Evolutionary conservation across 129 eudicot species (phyloP).

Genomic region (Cynara cardunculus): DNA sequence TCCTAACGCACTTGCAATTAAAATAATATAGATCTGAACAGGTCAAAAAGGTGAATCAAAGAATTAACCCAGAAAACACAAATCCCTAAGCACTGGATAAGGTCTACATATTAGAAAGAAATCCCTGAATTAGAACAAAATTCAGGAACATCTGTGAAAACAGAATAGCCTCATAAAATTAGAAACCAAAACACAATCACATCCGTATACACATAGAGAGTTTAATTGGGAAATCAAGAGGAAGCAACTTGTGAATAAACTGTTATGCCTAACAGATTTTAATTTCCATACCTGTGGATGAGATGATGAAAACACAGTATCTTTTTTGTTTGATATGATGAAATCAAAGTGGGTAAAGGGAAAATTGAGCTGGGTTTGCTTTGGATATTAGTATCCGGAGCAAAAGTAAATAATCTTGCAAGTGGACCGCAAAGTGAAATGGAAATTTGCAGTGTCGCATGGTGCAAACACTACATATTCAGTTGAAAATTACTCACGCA

Average conservation of each 20-base stretch:
- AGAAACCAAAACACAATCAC: background rate
- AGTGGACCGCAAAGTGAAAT: background rate
- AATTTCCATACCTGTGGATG: background rate
- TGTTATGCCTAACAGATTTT: too few species aligned
- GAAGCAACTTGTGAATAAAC: too few species aligned
- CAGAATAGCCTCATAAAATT: background rate
- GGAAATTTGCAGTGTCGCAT: background rate
- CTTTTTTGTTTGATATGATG: conserved; percentile 5
- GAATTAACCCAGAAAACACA: background rate
- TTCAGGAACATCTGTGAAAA: background rate
- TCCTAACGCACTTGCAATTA: too few species aligned
- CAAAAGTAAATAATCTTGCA: conserved; percentile 2
- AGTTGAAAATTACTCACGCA: too few species aligned
- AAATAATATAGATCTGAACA: too few species aligned
- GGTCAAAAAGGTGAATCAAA: conserved; percentile 20
- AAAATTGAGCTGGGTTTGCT: conserved; percentile 16
- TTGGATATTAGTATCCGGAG: background rate
- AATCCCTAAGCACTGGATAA: conserved; percentile 6
- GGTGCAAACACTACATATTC: background rate
- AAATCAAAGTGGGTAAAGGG: conserved; percentile 14
- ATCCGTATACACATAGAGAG: background rate
- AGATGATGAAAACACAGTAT: background rate
- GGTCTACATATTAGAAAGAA: conserved; percentile 15
- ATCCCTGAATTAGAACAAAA: background rate
- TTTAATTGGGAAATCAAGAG: background rate